Evolutionary conservation across 1,284 basidiomycete genomes (phyloP), one percentile per base, ranked within the genome.

Genomic region (Leccinum angustisporum): DNA sequence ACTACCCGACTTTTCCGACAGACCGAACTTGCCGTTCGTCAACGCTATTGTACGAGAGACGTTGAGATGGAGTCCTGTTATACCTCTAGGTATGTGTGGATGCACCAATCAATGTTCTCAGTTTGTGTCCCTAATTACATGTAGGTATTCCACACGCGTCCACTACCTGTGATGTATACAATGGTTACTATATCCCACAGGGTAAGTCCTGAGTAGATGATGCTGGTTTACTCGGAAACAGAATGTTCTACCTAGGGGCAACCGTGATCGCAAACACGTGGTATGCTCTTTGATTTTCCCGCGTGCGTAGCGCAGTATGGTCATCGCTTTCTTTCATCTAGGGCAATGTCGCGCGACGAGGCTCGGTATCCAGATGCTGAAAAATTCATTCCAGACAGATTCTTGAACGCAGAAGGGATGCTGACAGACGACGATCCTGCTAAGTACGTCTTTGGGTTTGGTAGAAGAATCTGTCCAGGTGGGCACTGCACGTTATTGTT

Each of bases 1-100:
- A 14, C 67, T 82, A 0, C 81, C 81, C 0, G 72, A 68, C 0
- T 77, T 79, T 31, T 66, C 68, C 2, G 81, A 83, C 57, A 66
- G 75, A 34, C 58, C 66, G 0, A 60, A 61, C 0, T 65, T 83
- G 33, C 76, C 77, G 0, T 81, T 78, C 58, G 60, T 80, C 4
- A 68, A 73, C 0, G 75, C 75, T 0, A 57, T 79, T 5, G 58
- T 81, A 4, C 75, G 75, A 43, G 81, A 83, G 64, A 70, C 48
- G 13, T 48, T 64, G 60, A 71, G 68, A 33, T 72, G 68, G 68
- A 56, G 60, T 25, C 70, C 67, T 0, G 60, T 66, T 4, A 10
- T 25, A 13, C 25, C 48, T 14, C 48, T 50, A 25, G 13, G 48
- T 50, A 50, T 14, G 48, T 18, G 8, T 40, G 18, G n/a, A n/a